Evolutionary conservation across 2,329 filamentous ascomycete genomes (phyloP), one percentile per base, ranked within the genome.

Genomic region (Verruconis gallopava): DNA sequence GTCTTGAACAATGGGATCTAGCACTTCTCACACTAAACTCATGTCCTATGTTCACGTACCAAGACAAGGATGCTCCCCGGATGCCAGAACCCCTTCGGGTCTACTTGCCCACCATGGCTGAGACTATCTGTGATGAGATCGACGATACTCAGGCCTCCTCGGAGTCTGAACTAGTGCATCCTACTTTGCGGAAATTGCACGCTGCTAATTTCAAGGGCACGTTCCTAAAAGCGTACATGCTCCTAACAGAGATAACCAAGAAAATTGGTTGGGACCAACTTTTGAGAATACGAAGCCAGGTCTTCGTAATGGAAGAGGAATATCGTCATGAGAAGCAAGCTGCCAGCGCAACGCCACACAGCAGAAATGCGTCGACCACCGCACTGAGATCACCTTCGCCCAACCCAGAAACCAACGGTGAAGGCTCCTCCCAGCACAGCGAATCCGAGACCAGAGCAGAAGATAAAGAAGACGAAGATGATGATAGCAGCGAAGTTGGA

Each of bases 271-370:
- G 91, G 91, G 91, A 98, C 53, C 85, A 95, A 56, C 71, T 98
- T 17, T 68, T 98, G 40, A 93, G 85, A 61, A 94, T 93, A 54
- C 76, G 91, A 51, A 96, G 89, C 65, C 88, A 89, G 48, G 91
- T 98, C 1, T 98, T 98, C 53, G 91, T 98, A 38, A 98, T 98
- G 91, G 91, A 98, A 59, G 91, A 98, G 55, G 91, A 98, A 60
- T 98, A 98, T 58, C 78, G 91, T 38, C 82, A 80, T 44, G 91
- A 96, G 63, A 85, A 83, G 61, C 55, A 61, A 36, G 63, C 61
- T 42, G 55, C 64, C 45, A 60, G 62, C 46, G 55, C 4, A 49
- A 49, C 33, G 33, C 51, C 14, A 49, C 56, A 48, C 18, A 79
- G 77, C 53, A 75, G 81, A 35, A 86, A 81, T 57, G 74, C 86